These are phyloP conservation scores for Malus domestica DNA, from an alignment of 306 rosid species.

Conservation along the genomic window DNA sequence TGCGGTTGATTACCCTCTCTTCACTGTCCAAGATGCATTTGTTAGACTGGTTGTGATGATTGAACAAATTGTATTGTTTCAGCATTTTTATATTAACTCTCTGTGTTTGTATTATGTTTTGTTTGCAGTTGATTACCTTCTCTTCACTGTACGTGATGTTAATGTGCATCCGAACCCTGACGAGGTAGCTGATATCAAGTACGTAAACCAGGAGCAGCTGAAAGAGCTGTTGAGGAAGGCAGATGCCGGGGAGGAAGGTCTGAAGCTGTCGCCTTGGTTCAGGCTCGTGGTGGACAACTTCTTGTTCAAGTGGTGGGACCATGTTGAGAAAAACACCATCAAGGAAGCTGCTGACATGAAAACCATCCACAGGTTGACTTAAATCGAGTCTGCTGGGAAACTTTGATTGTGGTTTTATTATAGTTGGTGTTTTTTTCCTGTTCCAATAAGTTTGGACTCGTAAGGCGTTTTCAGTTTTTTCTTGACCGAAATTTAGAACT, in stretches of 20 bases:
- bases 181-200: constrained; percentile 76
- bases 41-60: neutral
- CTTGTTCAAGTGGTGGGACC: constrained; percentile 98
- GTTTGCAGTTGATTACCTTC: constrained; percentile 90
- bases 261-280: constrained; percentile 99
- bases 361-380: constrained; percentile 80
- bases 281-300: constrained; percentile 93
- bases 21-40: constrained; percentile 64
- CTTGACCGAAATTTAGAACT: neutral
- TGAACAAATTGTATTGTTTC: neutral
- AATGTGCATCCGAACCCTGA: constrained; percentile 75
- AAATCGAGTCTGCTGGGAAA: neutral
- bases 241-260: constrained; percentile 85
- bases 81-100: constrained; percentile 6
- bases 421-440: neutral
- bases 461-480: neutral
- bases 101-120: constrained; percentile 1
- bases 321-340: constrained; percentile 65
- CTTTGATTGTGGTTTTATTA: neutral
- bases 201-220: constrained; percentile 72
- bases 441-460: constrained; percentile 26
- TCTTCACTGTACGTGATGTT: constrained; percentile 80
- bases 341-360: constrained; percentile 75
- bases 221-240: constrained; percentile 89
- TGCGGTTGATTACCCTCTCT: constrained; percentile 91